Evolutionary conservation across 306 rosid genomes (phyloP).

Genomic region (Fragaria ananassa): DNA sequence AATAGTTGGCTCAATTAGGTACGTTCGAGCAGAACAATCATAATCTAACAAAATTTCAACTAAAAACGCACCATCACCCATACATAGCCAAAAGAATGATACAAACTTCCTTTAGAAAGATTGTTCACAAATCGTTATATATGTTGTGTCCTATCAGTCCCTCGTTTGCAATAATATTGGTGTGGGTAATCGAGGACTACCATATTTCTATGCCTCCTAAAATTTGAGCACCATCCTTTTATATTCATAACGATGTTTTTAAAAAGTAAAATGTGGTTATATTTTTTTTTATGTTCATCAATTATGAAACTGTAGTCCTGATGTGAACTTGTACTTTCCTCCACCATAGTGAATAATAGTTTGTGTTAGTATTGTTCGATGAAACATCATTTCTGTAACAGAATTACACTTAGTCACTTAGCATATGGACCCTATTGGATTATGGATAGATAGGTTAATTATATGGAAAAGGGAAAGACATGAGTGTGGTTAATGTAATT

Average conservation of each 20-base stretch:
- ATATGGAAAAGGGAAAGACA: background rate
- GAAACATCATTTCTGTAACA: conserved; percentile 1
- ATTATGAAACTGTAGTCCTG: conserved; percentile 40
- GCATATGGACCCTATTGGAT: conserved; percentile 25
- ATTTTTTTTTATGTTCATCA: conserved; percentile 7
- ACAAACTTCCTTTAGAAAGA: conserved; percentile 34
- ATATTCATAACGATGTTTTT: conserved; percentile 55
- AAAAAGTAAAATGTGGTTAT: conserved; percentile 45
- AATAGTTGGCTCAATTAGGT: background rate
- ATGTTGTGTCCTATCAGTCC: conserved; percentile 21
- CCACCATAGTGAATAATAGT: conserved; percentile 34
- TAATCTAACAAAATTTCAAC: conserved; percentile 28
- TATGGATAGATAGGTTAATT: conserved; percentile 22
- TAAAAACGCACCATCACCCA: conserved; percentile 18
- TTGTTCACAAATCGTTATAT: conserved; percentile 27
- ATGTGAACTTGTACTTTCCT: conserved; percentile 45
- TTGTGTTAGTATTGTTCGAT: conserved; percentile 17
- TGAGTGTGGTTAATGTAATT: background rate
- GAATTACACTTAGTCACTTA: background rate
- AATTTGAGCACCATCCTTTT: conserved; percentile 48
- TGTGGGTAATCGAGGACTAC: conserved; percentile 42
- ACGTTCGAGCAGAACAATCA: background rate
- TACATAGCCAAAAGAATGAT: conserved; percentile 21
- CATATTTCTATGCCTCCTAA: conserved; percentile 49
- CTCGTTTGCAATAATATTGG: conserved; percentile 41